Percentiles rank a stretch among this genome's conserved stretches.
Evolutionary conservation across 1,284 basidiomycete species (phyloP).

Genomic region (Marasmius tenuissimus): DNA sequence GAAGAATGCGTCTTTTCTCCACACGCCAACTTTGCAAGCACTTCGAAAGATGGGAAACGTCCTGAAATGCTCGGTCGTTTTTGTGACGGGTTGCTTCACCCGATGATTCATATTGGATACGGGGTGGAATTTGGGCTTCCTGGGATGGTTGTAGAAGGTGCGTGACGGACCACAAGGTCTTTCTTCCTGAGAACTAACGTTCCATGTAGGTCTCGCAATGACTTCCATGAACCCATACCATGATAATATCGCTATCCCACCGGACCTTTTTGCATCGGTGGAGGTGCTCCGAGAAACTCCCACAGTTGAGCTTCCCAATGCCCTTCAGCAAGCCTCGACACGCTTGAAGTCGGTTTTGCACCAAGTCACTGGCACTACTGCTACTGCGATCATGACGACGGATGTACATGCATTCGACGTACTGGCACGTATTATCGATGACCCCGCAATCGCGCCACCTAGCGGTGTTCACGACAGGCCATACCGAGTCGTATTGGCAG

Average conservation of each 20-base stretch:
- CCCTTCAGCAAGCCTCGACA: too few relatives aligned
- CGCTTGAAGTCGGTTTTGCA: background rate
- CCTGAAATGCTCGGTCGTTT: constrained; percentile 64
- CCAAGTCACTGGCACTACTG: background rate
- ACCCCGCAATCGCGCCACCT: background rate
- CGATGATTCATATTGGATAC: constrained; percentile 64
- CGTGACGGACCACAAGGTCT: constrained; percentile 1
- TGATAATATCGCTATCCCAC: constrained; percentile 23
- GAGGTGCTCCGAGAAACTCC: background rate
- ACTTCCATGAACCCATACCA: constrained; percentile 37
- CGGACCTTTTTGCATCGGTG: constrained; percentile 9
- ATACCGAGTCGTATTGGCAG: background rate
- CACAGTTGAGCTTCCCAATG: too few relatives aligned
- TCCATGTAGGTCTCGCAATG: constrained; percentile 34
- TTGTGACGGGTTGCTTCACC: constrained; percentile 59
- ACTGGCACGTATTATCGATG: background rate
- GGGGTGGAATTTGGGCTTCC: constrained; percentile 63
- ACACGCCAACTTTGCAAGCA: constrained; percentile 43
- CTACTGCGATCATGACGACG: background rate
- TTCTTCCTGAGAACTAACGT: constrained; percentile 20
- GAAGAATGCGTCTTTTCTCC: constrained; percentile 61
- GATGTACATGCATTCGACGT: background rate
- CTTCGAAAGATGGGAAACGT: constrained; percentile 27
- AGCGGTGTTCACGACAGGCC: background rate
- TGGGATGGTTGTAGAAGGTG: constrained; percentile 67